Evolutionary conservation across 768 basidiomycete genomes (phyloP).

Genomic region (Brasilioporus rufonigricans): DNA sequence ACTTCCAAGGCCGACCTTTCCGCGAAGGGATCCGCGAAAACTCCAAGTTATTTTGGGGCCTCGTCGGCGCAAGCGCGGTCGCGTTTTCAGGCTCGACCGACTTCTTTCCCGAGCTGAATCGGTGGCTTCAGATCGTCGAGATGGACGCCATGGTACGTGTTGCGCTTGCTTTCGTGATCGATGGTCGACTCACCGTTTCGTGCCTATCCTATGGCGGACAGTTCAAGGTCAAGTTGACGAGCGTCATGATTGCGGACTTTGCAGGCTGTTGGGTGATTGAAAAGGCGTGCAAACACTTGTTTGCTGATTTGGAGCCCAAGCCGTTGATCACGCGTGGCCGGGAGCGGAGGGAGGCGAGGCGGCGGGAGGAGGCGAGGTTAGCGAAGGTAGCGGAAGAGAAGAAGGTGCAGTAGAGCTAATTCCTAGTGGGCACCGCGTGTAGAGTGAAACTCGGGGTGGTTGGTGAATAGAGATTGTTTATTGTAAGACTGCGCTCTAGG

Average conservation of each 20-base stretch:
- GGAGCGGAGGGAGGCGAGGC: conserved; percentile 69
- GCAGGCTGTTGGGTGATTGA: conserved; percentile 86
- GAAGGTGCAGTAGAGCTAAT: conserved; percentile 32
- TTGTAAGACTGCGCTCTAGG: no score
- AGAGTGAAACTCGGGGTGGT: no score
- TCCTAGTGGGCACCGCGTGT: no score
- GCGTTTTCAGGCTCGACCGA: conserved; percentile 94
- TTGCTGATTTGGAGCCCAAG: conserved; percentile 87
- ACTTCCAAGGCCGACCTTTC: conserved; percentile 99
- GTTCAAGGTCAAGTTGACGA: conserved; percentile 83
- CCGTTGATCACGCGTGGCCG: conserved; percentile 80
- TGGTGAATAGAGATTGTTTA: no score
- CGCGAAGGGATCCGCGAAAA: conserved; percentile 98
- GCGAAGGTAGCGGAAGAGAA: conserved; percentile 30
- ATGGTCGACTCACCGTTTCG: background rate
- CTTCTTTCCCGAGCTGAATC: conserved; percentile 91
- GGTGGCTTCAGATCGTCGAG: conserved; percentile 96
- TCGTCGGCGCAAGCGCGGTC: conserved; percentile 84
- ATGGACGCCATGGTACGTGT: conserved; percentile 72
- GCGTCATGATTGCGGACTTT: conserved; percentile 86
- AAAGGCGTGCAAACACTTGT: conserved; percentile 75
- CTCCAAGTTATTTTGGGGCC: conserved; percentile 87
- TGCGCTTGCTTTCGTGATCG: background rate
- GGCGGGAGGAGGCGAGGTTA: conserved; percentile 40
- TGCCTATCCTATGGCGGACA: conserved; percentile 26